Conservation (phyloP, 108 stramenopile genomes). For the Cafeteria roenbergensis region DNA sequence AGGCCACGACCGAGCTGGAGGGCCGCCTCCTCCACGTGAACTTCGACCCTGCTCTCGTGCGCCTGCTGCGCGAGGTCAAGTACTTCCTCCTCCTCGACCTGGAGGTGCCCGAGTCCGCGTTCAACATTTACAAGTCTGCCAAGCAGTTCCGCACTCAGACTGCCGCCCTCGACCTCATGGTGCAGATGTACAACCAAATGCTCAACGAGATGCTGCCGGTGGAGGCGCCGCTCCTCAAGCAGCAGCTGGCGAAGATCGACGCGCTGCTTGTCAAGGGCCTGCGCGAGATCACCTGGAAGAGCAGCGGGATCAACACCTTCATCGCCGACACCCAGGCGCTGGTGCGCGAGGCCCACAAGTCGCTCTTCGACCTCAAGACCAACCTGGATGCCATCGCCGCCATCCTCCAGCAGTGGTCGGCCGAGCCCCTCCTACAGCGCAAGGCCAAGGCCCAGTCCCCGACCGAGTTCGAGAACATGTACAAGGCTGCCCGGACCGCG, state of each 20-base stretch:
- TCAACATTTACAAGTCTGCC: constrained; percentile 59
- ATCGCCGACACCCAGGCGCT: constrained; percentile 54
- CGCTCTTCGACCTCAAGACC: constrained; percentile 59
- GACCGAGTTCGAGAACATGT: constrained; percentile 61
- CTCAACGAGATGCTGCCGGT: constrained; percentile 62
- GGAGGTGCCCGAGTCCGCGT: constrained; percentile 57
- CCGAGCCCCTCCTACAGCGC: constrained; percentile 53
- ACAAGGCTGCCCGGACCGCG: constrained; percentile 34
- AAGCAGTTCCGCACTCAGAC: constrained; percentile 66
- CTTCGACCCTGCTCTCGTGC: constrained; percentile 68
- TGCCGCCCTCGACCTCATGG: constrained; percentile 68
- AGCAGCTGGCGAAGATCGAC: constrained; percentile 63
- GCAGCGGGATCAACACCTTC: constrained; percentile 49
- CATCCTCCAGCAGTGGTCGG: constrained; percentile 46
- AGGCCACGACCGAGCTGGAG: constrained; percentile 9
- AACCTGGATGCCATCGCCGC: constrained; percentile 49
- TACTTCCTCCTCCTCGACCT: constrained; percentile 65
- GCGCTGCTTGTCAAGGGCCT: constrained; percentile 49
- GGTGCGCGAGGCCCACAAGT: constrained; percentile 50
- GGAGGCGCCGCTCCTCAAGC: constrained; percentile 60
- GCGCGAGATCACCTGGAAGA: constrained; percentile 58
- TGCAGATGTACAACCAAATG: constrained; percentile 65
- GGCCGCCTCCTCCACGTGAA: constrained; percentile 58
- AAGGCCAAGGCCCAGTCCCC: constrained; percentile 63
- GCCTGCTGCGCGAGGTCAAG: constrained; percentile 69